phyloP scores from a whole-genome alignment of 2,329 filamentous ascomycete species.

The Parascedosporium putredinis region DNA sequence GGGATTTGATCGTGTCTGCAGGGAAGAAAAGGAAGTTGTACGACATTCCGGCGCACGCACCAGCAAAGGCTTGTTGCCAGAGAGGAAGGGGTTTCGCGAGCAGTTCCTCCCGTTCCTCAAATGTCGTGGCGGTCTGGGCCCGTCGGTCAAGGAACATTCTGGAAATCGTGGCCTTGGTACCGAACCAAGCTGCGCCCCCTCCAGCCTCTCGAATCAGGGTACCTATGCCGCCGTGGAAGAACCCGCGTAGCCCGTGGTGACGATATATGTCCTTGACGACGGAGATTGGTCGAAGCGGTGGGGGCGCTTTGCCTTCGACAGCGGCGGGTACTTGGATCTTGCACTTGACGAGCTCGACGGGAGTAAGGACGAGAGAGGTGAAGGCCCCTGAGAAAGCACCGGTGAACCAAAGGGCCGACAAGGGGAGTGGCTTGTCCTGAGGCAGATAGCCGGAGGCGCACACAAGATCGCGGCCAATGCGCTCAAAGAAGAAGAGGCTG shows the following conservation, averaged over 20 bases:
- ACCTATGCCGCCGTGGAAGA: slow-evolving; percentile 91
- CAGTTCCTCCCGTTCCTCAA: slow-evolving; percentile 29
- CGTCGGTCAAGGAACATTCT: slow-evolving; percentile 56
- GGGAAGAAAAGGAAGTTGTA: slow-evolving; percentile 98
- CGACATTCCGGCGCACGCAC: slow-evolving; percentile 77
- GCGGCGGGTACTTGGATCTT: slow-evolving; percentile 75
- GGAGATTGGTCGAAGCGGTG: slow-evolving; percentile 50
- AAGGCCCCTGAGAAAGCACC: slow-evolving; percentile 82
- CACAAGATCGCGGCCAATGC: slow-evolving; percentile 57
- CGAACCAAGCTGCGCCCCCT: slow-evolving; percentile 92
- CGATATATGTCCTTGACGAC: slow-evolving; percentile 73
- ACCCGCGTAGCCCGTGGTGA: slow-evolving; percentile 72
- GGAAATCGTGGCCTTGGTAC: slow-evolving; percentile 72
- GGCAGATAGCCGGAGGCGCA: slow-evolving; percentile 40
- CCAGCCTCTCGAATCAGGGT: slow-evolving; percentile 91
- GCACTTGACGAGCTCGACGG: slow-evolving; percentile 95
- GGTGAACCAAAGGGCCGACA: slow-evolving; percentile 66
- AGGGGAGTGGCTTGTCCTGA: slow-evolving; percentile 52
- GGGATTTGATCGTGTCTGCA: slow-evolving; percentile 92
- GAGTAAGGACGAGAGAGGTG: slow-evolving; percentile 83
- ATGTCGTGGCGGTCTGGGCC: slow-evolving; percentile 27
- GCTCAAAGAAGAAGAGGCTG: slow-evolving; percentile 86
- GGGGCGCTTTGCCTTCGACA: slow-evolving; percentile 28
- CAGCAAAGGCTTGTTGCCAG: slow-evolving; percentile 79
- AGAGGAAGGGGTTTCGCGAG: slow-evolving; percentile 53